Evolutionary conservation across 176 grass and related monocot genomes (phyloP), one percentile per base, ranked within the genome.

Genomic region (Hsuehochloa calcarea): DNA sequence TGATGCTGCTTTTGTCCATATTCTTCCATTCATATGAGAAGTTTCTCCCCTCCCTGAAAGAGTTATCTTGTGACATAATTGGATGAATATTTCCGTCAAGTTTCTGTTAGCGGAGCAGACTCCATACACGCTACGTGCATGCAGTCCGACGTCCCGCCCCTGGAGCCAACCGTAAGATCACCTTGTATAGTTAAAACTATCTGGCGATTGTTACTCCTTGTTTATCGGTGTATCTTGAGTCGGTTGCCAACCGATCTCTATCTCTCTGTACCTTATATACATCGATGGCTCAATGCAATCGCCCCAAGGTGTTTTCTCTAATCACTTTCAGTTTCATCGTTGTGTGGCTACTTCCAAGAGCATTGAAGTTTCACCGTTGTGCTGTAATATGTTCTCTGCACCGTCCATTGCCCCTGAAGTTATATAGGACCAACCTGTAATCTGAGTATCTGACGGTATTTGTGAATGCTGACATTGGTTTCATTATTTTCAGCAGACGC

Each of bases 1-100:
- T 77, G 91, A 88, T 92, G 89, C 90, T 91, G 85, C 87, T 77
- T 90, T 80, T 92, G 85, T 74, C 49, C 81, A 87, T 80, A 92
- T 81, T 80, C 85, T 94, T 89, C 92, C 81, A 86, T 85, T 87
- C 67, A 56, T 61, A 86, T 76, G 87, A 84, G 84, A 92, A 84
- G 91, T 91, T 84, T 55, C 74, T 82, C 65, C 64, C 20, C 14
- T 40, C 35, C 4, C 76, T 67, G 64, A 82, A 63, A 56, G 8
- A 27, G n/a, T 74, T 68, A 13, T 78, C 39, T 46, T 85, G 75
- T 84, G 74, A 74, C 67, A 84, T 80, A 74, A 40, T 51, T 17
- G 44, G 31, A 29, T 63, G 61, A 72, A 62, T 17, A 15, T 6
- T 49, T 51, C 29, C 10, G 10, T 51, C 43, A 4, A 74, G 10